These are phyloP conservation scores for Phytophthora cryptogea DNA, from an alignment of 352 stramenopile species.

Conservation along the genomic window DNA sequence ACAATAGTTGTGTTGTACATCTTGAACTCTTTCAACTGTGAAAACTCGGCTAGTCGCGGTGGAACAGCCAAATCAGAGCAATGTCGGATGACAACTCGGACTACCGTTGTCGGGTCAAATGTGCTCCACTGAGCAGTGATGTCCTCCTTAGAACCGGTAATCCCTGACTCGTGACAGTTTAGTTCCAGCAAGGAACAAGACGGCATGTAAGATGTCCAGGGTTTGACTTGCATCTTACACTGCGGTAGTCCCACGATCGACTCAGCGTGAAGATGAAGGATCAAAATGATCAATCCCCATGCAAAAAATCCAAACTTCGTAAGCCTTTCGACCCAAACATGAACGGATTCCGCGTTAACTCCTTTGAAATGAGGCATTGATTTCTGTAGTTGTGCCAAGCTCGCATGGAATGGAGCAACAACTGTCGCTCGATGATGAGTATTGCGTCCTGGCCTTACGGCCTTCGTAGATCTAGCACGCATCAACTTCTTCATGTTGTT, in stretches of 20 bases:
- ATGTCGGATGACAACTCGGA: constrained; percentile 30
- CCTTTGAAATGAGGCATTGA: constrained; percentile 2
- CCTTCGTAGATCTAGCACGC: neutral
- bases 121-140: constrained; percentile 12
- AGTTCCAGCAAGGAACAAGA: constrained; percentile 49
- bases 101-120: constrained; percentile 26
- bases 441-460: neutral
- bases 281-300: constrained; percentile 36
- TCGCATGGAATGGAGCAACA: constrained; percentile 28
- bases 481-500: constrained; percentile 32
- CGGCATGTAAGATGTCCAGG: constrained; percentile 37
- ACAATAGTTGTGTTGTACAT: constrained; percentile 32
- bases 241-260: constrained; percentile 9
- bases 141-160: constrained; percentile 9
- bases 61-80: constrained; percentile 40
- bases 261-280: constrained; percentile 31
- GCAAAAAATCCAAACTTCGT: constrained; percentile 28
- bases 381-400: constrained; percentile 8
- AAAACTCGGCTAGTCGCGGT: constrained; percentile 13
- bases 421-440: constrained; percentile 14
- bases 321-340: constrained; percentile 19
- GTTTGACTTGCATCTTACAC: constrained; percentile 41
- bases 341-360: neutral
- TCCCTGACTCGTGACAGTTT: constrained; percentile 30
- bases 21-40: constrained; percentile 21